Conservation (phyloP, 192 early-diverging fungal genomes). For the Neocallimastix lanati region DNA sequence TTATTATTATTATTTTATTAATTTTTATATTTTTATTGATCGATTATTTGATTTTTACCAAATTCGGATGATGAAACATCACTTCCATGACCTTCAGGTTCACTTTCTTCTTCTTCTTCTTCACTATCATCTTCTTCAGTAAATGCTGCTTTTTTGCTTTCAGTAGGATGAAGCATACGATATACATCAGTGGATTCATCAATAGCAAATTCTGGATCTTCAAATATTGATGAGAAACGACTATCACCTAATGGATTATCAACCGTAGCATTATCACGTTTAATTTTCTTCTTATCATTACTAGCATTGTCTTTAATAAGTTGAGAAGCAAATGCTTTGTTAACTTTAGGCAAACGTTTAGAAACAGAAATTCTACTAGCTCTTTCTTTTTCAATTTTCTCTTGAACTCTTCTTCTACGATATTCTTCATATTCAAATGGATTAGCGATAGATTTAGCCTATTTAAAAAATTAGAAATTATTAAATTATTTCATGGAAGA, state of each 20-base stretch:
- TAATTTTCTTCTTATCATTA: constrained; percentile 19
- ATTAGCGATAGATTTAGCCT: constrained; percentile 81
- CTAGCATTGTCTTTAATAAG: constrained; percentile 26
- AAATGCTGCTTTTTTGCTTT: neutral
- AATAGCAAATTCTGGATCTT: constrained; percentile 79
- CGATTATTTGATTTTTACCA: neutral
- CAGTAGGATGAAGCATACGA: constrained; percentile 44
- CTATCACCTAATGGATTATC: constrained; percentile 53
- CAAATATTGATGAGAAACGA: constrained; percentile 76
- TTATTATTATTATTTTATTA: neutral
- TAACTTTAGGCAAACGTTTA: constrained; percentile 81
- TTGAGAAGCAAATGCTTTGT: constrained; percentile 63
- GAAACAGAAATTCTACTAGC: constrained; percentile 72
- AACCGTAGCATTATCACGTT: constrained; percentile 15
- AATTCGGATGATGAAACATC: neutral
- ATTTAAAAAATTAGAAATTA: neutral
- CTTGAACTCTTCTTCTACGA: constrained; percentile 52
- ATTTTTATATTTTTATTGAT: no score
- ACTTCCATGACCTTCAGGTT: neutral
- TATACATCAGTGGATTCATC: constrained; percentile 66
- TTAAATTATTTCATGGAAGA: no score
- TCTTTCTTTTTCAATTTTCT: constrained; percentile 67
- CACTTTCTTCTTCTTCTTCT: neutral
- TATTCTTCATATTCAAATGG: constrained; percentile 93
- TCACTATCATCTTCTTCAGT: neutral